Evolutionary conservation across 345 rosid species (phyloP).

Genomic region (Lepidium africanum): DNA sequence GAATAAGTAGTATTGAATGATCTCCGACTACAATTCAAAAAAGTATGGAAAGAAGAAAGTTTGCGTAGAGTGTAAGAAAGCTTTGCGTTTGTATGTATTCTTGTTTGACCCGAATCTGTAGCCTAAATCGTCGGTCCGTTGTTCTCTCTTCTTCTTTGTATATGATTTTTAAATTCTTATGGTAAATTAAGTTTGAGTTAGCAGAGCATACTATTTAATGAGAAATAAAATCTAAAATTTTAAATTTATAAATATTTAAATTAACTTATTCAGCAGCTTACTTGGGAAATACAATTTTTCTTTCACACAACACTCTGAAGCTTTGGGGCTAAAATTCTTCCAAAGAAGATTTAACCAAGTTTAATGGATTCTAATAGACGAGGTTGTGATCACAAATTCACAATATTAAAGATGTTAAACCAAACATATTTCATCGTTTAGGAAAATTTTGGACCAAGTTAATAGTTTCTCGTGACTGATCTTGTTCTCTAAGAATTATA

Average conservation of each 20-base stretch:
- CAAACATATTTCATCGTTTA: not conserved
- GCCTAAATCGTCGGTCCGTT: conserved; percentile 49
- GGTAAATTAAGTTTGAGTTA: not conserved
- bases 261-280: not conserved
- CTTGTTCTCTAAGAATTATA: too few relatives aligned
- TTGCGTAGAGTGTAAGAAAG: conserved; percentile 58
- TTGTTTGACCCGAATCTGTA: conserved; percentile 80
- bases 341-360: not conserved
- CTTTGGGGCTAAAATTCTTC: not conserved
- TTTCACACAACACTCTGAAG: not conserved
- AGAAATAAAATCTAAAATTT: not conserved
- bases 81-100: conserved; percentile 34
- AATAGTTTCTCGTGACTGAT: too few relatives aligned
- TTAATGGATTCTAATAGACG: too few relatives aligned
- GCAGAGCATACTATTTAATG: not conserved
- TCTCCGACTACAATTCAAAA: not conserved
- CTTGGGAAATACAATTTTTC: not conserved
- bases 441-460: too few relatives aligned
- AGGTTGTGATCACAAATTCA: too few relatives aligned
- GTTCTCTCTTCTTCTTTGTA: conserved; percentile 39
- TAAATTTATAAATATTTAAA: not conserved
- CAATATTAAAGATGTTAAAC: too few relatives aligned
- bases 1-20: not conserved
- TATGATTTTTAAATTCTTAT: not conserved
- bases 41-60: conserved; percentile 13